Conservation (phyloP, 345 rosid genomes). For the Schrenkiella parvula region DNA sequence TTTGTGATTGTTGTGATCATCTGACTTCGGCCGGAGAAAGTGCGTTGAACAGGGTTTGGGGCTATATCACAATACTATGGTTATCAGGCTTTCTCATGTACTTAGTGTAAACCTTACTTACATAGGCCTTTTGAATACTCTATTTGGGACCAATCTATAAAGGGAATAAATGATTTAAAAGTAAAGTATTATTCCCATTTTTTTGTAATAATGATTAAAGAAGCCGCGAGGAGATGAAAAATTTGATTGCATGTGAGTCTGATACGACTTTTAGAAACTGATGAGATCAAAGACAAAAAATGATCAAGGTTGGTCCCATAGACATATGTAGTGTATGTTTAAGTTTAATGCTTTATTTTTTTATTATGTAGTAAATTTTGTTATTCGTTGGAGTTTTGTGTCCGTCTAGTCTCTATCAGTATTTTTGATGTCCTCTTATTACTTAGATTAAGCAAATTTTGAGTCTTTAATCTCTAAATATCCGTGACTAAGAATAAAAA, state of each 20-base stretch:
- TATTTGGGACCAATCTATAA: conserved; percentile 30
- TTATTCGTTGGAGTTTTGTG: neutral
- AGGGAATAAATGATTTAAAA: neutral
- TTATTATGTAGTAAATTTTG: neutral
- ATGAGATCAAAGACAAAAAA: conserved; percentile 30
- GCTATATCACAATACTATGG: neutral
- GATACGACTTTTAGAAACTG: conserved; percentile 30
- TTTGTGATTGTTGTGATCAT: neutral
- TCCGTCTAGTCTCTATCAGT: neutral
- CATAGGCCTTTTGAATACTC: conserved; percentile 2
- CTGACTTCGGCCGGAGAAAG: neutral
- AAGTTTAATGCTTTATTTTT: neutral
- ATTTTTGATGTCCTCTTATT: neutral
- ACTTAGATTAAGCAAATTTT: neutral
- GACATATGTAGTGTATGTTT: conserved; percentile 9
- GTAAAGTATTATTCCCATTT: conserved; percentile 1
- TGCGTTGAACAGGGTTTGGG: neutral
- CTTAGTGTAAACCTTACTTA: neutral
- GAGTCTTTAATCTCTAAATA: neutral
- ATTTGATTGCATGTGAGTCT: conserved; percentile 32
- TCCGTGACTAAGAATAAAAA: neutral
- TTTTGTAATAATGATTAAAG: conserved; percentile 23
- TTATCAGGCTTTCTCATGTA: neutral
- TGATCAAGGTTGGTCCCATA: conserved; percentile 25
- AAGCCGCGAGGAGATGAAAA: conserved; percentile 18